phyloP scores from a whole-genome alignment of 2,329 filamentous ascomycete genomes.

The Penicillium sp. region DNA sequence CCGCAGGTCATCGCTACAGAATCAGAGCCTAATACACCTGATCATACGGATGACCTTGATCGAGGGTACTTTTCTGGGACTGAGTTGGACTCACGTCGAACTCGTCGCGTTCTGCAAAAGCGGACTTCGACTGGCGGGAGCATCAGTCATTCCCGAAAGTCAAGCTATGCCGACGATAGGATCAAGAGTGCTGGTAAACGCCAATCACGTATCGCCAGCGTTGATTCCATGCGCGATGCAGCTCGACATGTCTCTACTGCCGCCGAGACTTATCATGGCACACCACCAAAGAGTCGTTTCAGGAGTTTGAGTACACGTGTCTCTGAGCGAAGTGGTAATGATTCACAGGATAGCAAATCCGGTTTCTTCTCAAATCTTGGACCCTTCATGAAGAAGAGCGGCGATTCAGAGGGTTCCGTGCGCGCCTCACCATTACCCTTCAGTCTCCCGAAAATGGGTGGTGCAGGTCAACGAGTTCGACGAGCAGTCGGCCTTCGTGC shows the following conservation, averaged over 20 bases:
- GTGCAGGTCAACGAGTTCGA: slow-evolving; percentile 63
- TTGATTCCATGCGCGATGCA: slow-evolving; percentile 71
- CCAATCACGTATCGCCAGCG: slow-evolving; percentile 78
- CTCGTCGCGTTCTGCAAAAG: slow-evolving; percentile 79
- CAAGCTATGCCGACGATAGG: slow-evolving; percentile 76
- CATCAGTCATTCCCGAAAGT: slow-evolving; percentile 67
- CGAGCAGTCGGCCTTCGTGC: slow-evolving; percentile 74
- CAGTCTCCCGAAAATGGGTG: slow-evolving; percentile 52
- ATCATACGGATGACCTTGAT: slow-evolving; percentile 66
- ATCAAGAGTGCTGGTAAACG: slow-evolving; percentile 69
- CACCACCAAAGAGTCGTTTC: slow-evolving; percentile 57
- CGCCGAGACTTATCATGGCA: slow-evolving; percentile 69
- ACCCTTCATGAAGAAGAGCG: slow-evolving; percentile 48
- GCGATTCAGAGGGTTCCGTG: slow-evolving; percentile 55
- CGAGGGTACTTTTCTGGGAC: slow-evolving; percentile 92
- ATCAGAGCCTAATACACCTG: slow-evolving; percentile 37
- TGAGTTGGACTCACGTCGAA: slow-evolving; percentile 74
- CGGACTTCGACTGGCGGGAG: slow-evolving; percentile 52
- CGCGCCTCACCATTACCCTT: slow-evolving; percentile 52
- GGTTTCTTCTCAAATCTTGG: slow-evolving; percentile 53
- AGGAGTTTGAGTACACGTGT: slow-evolving; percentile 65
- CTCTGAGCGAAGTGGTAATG: slow-evolving; percentile 45
- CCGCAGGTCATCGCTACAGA: slow-evolving; percentile 27
- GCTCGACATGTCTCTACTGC: slow-evolving; percentile 57
- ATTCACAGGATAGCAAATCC: slow-evolving; percentile 55